Conservation (phyloP, 1,284 basidiomycete species). For the Termitomyces sp. region DNA sequence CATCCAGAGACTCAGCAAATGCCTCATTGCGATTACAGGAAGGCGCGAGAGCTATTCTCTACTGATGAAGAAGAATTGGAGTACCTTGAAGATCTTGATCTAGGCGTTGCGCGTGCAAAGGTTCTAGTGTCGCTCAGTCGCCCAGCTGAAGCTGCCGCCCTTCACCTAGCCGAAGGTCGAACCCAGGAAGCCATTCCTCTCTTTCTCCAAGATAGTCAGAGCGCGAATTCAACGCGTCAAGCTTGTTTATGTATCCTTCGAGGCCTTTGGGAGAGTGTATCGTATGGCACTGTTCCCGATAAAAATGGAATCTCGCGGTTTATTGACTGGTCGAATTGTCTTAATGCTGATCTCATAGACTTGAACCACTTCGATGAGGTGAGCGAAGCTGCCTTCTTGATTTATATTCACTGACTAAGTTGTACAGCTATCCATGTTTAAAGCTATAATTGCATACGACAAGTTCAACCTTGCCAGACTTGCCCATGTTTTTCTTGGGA, state of each 20-base stretch:
- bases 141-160: slow-evolving; percentile 48
- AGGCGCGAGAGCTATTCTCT: slow-evolving; percentile 44
- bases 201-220: slow-evolving; percentile 27
- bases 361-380: slow-evolving; percentile 24
- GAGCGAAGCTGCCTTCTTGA: slow-evolving; percentile 4
- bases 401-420: background rate
- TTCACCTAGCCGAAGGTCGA: slow-evolving; percentile 49
- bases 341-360: slow-evolving; percentile 18
- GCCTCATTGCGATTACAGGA: slow-evolving; percentile 27
- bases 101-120: slow-evolving; percentile 46
- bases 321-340: slow-evolving; percentile 20
- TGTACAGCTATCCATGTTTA: slow-evolving; percentile 37
- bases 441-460: slow-evolving; percentile 27
- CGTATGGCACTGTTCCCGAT: slow-evolving; percentile 21
- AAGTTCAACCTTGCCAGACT: slow-evolving; percentile 22
- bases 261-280: slow-evolving; percentile 28
- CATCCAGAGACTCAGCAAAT: background rate
- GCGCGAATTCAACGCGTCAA: slow-evolving; percentile 24
- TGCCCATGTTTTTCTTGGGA: slow-evolving; percentile 21
- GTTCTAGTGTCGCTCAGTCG: slow-evolving; percentile 44
- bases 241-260: slow-evolving; percentile 26
- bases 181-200: slow-evolving; percentile 42
- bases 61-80: slow-evolving; percentile 49
- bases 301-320: slow-evolving; percentile 17
- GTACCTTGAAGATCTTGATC: slow-evolving; percentile 51